Evolutionary conservation across 768 basidiomycete species (phyloP).

Genomic region (Ramaria sp.): DNA sequence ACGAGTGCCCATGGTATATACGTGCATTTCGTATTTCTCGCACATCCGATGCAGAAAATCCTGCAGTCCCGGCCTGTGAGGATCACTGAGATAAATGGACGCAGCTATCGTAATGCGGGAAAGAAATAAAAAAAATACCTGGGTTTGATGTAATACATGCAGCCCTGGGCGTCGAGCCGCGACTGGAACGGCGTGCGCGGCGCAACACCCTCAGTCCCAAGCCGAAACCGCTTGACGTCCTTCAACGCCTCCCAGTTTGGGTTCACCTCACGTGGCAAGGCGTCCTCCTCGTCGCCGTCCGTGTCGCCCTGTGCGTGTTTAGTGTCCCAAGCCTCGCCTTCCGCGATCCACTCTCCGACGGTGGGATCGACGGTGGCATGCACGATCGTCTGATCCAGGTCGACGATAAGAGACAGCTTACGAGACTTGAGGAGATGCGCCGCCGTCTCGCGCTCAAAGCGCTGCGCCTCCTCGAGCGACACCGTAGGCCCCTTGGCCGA

Average conservation of each 20-base stretch:
- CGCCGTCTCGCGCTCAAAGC: constrained; percentile 77
- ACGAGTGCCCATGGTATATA: constrained; percentile 98
- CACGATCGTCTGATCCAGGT: constrained; percentile 97
- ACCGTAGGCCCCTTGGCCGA: constrained; percentile 86
- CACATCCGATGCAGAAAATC: constrained; percentile 67
- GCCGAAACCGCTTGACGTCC: constrained; percentile 82
- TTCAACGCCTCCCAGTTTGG: constrained; percentile 89
- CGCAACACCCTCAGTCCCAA: constrained; percentile 68
- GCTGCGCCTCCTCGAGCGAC: constrained; percentile 83
- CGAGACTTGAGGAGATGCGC: constrained; percentile 62
- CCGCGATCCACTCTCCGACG: constrained; percentile 92
- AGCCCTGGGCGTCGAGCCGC: constrained; percentile 61
- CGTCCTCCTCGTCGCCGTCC: constrained; percentile 30
- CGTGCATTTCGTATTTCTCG: constrained; percentile 93
- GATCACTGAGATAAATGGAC: background rate
- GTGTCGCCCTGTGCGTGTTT: constrained; percentile 33
- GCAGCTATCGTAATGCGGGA: background rate
- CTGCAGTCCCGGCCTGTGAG: constrained; percentile 64
- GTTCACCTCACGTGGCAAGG: constrained; percentile 42
- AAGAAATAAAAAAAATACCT: constrained; percentile 70
- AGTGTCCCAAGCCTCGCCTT: constrained; percentile 73
- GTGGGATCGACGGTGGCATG: constrained; percentile 99
- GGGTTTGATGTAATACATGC: constrained; percentile 97
- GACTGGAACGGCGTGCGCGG: constrained; percentile 29
- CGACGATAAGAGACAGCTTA: constrained; percentile 91